Evolutionary conservation across 108 stramenopile genomes (phyloP).

Genomic region (Cyclotella sp.): DNA sequence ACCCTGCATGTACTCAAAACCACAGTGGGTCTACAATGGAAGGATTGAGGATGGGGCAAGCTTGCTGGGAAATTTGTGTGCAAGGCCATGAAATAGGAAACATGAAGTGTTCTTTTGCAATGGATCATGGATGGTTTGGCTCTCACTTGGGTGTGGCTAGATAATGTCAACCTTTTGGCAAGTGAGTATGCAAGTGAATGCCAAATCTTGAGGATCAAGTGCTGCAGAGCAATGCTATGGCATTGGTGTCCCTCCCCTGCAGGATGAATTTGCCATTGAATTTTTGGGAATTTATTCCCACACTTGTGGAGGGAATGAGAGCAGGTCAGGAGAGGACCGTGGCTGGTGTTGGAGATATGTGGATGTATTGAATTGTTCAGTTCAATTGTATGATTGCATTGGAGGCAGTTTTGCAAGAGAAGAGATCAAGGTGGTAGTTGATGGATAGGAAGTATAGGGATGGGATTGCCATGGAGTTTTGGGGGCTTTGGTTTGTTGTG

Average conservation of each 20-base stretch:
- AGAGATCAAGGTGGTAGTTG: slow-evolving; percentile 35
- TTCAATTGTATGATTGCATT: slow-evolving; percentile 36
- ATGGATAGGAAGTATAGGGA: slow-evolving; percentile 43
- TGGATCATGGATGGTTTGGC: slow-evolving; percentile 24
- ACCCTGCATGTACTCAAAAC: slow-evolving; percentile 43
- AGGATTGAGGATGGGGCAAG: slow-evolving; percentile 40
- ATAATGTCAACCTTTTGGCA: slow-evolving; percentile 31
- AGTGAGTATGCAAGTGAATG: no score
- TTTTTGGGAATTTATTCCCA: slow-evolving; percentile 47
- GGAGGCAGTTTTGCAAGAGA: slow-evolving; percentile 30
- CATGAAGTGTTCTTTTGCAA: slow-evolving; percentile 25
- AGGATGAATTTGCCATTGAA: slow-evolving; percentile 47
- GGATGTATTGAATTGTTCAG: slow-evolving; percentile 12
- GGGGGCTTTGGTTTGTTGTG: slow-evolving; percentile 30
- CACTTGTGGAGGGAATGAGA: slow-evolving; percentile 26
- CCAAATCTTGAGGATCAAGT: slow-evolving; percentile 23
- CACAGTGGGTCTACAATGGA: slow-evolving; percentile 40
- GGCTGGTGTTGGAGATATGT: no score
- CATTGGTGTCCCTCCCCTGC: slow-evolving; percentile 35
- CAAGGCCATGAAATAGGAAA: no score
- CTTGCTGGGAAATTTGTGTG: no score
- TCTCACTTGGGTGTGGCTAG: not conserved
- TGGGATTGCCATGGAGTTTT: slow-evolving; percentile 30
- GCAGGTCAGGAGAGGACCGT: not conserved
- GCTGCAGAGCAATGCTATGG: slow-evolving; percentile 32